Evolutionary conservation across 2,329 filamentous ascomycete species (phyloP), one percentile per base, ranked within the genome.

Genomic region (Beauveria pseudobassiana): DNA sequence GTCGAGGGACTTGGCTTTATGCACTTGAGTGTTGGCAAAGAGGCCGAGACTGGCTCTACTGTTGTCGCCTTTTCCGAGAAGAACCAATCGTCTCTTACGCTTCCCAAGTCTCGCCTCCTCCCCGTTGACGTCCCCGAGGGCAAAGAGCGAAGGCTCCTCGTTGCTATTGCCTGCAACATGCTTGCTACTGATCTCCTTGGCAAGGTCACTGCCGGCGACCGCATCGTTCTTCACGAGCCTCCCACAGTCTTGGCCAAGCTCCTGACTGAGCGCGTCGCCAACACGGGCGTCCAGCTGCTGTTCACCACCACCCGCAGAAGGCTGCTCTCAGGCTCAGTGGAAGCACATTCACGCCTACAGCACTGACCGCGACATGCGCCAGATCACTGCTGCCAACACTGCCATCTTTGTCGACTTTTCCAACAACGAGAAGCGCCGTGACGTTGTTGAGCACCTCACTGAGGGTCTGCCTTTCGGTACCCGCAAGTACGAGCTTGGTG

Each of bases 141-240:
- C 6, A 38, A 59, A 14, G 61, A 62, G 50, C 54, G 49, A 14
- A 56, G 30, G 43, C 50, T 62, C 10, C 55, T 62, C 6, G 40
- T 62, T 28, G 54, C 61, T 51, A 57, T 62, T 46, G 61, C 61
- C 28, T 57, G 54, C 43, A 58, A 59, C 42, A 58, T 62, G 53
- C 54, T 59, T 42, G 61, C 55, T 45, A 42, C 55, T 49, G 54
- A 55, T 24, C 42, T 62, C 2, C 61, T 62, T 26, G 49, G 30
- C 26, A 62, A 59, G 50, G 49, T 49, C 20, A 26, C 42, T 49
- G 55, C 55, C 26, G 56, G 56, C 51, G 56, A 56, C 45, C 56
- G 51, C 12, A 55, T 60, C 20, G 62, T 63, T n/a, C 56, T 63
- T 34, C 62, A 63, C 20, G 62, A 63, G 38, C 56, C 62, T 40